Percentiles rank a stretch among this genome's conserved stretches.
Evolutionary conservation across 345 rosid genomes (phyloP).

Genomic region (Reutealis trisperma): DNA sequence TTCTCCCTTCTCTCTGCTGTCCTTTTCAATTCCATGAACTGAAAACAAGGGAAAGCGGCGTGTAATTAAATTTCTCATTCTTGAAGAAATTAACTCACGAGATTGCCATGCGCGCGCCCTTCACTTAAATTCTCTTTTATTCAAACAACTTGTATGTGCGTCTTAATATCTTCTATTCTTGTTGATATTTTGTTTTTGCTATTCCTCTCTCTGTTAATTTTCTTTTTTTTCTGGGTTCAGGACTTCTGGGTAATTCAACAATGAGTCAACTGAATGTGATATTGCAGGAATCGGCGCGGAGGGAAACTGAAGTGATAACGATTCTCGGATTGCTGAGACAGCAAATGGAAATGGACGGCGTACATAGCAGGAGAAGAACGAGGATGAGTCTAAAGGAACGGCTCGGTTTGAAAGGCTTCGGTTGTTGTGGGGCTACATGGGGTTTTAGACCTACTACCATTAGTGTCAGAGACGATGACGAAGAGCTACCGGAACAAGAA

Average conservation of each 20-base stretch:
- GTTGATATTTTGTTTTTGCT: background rate
- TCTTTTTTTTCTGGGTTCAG: slow-evolving; percentile 6
- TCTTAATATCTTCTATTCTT: background rate
- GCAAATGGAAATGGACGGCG: slow-evolving; percentile 47
- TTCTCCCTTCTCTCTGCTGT: background rate
- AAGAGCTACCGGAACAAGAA: slow-evolving; percentile 12
- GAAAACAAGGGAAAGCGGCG: slow-evolving; percentile 14
- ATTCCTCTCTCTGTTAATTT: background rate
- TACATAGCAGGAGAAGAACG: slow-evolving; percentile 37
- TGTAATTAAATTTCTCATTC: slow-evolving; percentile 10
- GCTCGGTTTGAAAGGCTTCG: slow-evolving; percentile 58
- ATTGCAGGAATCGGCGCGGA: slow-evolving; percentile 43
- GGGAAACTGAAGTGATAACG: slow-evolving; percentile 40
- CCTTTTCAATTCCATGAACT: slow-evolving; percentile 8
- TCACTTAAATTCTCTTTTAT: no score
- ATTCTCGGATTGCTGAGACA: slow-evolving; percentile 53
- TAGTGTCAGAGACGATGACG: slow-evolving; percentile 42
- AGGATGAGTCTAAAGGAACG: slow-evolving; percentile 49
- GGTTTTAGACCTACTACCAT: slow-evolving; percentile 45
- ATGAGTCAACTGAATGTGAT: slow-evolving; percentile 53
- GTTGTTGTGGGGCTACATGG: slow-evolving; percentile 75
- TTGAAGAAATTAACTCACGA: slow-evolving; percentile 39
- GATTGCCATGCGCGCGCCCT: slow-evolving; percentile 34
- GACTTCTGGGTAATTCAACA: background rate
- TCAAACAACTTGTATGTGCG: background rate